Evolutionary conservation across 2,329 filamentous ascomycete species (phyloP), one percentile per base, ranked within the genome.

Genomic region (Meredithiella fracta): DNA sequence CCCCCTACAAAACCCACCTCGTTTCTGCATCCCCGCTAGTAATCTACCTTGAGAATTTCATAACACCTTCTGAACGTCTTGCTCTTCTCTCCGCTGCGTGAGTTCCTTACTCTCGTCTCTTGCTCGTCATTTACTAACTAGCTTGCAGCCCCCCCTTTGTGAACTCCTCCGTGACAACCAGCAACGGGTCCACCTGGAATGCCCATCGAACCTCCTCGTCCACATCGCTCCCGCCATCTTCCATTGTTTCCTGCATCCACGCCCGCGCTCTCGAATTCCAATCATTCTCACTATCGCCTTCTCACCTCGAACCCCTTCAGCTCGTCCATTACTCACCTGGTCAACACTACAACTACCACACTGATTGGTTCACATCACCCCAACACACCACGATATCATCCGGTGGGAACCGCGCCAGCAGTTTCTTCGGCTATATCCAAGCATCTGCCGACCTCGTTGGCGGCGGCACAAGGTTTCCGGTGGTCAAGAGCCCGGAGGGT

Each of bases 291-390:
- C 61, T 65, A 7, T 29, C 53, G 1, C 67, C 64, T 23, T 56
- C 60, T 1, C 66, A 71, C 56, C 65, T 75, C 5, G 72, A 75
- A 63, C 72, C 73, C 0, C 61, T 75, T 15, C 72, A 75, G 62
- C 68, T 75, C 1, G 72, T 74, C 51, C 69, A 68, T 59, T 75
- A 75, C 60, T 68, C 64, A 34, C 58, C 61, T 6, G 70, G 69
- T 15, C 69, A 73, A 62, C 69, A 67, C 56, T 74, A 72, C 63
- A 70, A 74, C 61, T 73, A 70, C 62, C 73, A 75, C 64, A 73
- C 72, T 1, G 73, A 76, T 64, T 75, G 73, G 73, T 74, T 73
- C 64, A 69, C 68, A 3, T 67, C 69, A 54, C 62, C 65, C 1
- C 60, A 64, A 2, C 67, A 71, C 47, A 65, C 68, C 15, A 65